Percentiles rank a stretch among this genome's conserved stretches.
phyloP scores from a whole-genome alignment of 257 asterid genomes.

The Primulina tabacum region DNA sequence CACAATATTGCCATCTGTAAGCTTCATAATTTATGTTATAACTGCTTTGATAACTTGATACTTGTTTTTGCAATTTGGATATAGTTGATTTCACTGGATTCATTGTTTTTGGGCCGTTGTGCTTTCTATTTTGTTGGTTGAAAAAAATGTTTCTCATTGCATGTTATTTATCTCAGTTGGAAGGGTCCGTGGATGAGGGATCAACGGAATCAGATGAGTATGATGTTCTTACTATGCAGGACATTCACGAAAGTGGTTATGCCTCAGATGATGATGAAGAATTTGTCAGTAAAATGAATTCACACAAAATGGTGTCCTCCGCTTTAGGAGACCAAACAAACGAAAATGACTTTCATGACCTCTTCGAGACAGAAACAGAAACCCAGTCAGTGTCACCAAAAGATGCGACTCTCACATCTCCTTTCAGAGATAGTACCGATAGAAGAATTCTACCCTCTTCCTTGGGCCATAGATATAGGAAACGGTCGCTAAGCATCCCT shows the following conservation, averaged over 20 bases:
- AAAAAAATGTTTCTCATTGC: constrained; percentile 4
- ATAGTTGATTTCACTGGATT: neutral
- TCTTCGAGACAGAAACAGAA: constrained; percentile 39
- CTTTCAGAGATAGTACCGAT: constrained; percentile 36
- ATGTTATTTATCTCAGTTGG: constrained; percentile 43
- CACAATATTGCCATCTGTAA: neutral
- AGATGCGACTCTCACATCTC: constrained; percentile 23
- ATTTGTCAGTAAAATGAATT: constrained; percentile 20
- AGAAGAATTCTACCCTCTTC: constrained; percentile 25
- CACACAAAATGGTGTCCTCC: constrained; percentile 18
- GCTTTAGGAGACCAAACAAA: constrained; percentile 27
- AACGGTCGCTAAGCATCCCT: constrained; percentile 63
- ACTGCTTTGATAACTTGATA: neutral
- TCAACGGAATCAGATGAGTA: constrained; percentile 81
- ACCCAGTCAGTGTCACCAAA: constrained; percentile 32
- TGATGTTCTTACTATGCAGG: constrained; percentile 83
- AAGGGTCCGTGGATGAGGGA: constrained; percentile 90
- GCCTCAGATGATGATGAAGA: constrained; percentile 47
- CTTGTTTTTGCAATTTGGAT: constrained; percentile 10
- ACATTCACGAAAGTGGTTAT: constrained; percentile 47
- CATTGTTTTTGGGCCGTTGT: neutral
- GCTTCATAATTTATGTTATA: neutral
- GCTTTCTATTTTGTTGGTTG: neutral
- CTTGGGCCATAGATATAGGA: constrained; percentile 33
- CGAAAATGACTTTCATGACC: constrained; percentile 19